phyloP scores from a whole-genome alignment of 1,284 basidiomycete species.

The Malassezia japonica region DNA sequence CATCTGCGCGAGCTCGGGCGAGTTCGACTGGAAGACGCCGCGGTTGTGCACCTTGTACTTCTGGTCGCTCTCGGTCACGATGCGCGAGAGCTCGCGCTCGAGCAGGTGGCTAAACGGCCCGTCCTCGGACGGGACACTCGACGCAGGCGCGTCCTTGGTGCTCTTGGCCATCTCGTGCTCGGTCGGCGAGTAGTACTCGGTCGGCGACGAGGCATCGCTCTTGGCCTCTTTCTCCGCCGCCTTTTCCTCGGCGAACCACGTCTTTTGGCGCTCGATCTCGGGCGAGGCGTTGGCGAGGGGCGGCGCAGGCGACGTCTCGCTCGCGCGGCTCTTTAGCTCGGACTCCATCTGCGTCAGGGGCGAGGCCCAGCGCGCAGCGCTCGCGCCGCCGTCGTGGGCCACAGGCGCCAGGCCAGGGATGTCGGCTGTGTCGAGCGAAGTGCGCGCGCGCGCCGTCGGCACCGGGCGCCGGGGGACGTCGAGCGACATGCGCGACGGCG shows the following conservation, averaged over 20 bases:
- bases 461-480: too few relatives aligned
- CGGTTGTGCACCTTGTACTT: slow-evolving; percentile 52
- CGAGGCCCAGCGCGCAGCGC: background rate
- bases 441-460: too few relatives aligned
- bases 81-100: slow-evolving; percentile 14
- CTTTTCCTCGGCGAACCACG: slow-evolving; percentile 7
- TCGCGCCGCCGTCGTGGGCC: background rate
- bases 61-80: slow-evolving; percentile 41
- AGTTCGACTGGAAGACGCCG: slow-evolving; percentile 54
- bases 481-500: too few relatives aligned
- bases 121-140: background rate
- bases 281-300: background rate
- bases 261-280: slow-evolving; percentile 5
- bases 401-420: background rate
- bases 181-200: background rate
- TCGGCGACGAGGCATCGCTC: background rate
- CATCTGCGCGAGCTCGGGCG: slow-evolving; percentile 52
- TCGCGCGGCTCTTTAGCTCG: background rate
- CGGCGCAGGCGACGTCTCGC: background rate
- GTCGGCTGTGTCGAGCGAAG: background rate
- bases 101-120: slow-evolving; percentile 12
- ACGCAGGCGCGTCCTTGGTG: background rate
- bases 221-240: background rate
- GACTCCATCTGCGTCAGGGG: slow-evolving; percentile 1
- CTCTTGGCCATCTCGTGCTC: background rate